Evolutionary conservation across 345 rosid species (phyloP).

Genomic region (Salix purpurea): DNA sequence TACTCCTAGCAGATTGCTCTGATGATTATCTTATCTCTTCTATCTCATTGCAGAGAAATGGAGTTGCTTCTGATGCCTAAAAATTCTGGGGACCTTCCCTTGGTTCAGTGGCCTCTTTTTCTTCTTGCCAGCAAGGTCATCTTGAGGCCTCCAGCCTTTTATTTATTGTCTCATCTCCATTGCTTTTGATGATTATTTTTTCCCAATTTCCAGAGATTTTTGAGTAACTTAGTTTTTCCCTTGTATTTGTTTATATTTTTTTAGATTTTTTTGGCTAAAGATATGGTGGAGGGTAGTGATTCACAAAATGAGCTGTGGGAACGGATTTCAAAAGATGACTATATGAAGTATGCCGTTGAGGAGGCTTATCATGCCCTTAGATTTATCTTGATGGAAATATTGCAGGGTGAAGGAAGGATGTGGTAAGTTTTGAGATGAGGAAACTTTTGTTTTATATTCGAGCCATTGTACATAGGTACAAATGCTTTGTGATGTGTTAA

Average conservation of each 20-base stretch:
- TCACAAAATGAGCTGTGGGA: slow-evolving; percentile 88
- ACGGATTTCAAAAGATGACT: slow-evolving; percentile 74
- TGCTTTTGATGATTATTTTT: background rate
- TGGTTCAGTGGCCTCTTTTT: slow-evolving; percentile 97
- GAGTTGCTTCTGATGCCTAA: slow-evolving; percentile 92
- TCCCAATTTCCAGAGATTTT: background rate
- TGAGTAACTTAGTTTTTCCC: background rate
- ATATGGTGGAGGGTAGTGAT: slow-evolving; percentile 61
- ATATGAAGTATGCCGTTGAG: slow-evolving; percentile 94
- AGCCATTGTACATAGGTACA: background rate
- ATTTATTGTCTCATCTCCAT: background rate
- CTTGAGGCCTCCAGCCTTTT: background rate
- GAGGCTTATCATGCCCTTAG: slow-evolving; percentile 69
- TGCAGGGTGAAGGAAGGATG: slow-evolving; percentile 85
- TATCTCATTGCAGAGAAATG: slow-evolving; percentile 59
- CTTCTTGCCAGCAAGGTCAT: slow-evolving; percentile 97
- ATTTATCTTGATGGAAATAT: slow-evolving; percentile 59
- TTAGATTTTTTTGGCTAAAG: slow-evolving; percentile 87
- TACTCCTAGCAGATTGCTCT: background rate
- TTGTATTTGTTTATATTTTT: background rate
- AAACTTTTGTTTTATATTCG: background rate
- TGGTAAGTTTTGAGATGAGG: slow-evolving; percentile 48
- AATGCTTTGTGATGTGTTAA: slow-evolving; percentile 14
- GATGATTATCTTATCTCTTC: background rate
- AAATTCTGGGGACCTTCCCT: slow-evolving; percentile 71